These are phyloP conservation scores for Zizania latifolia DNA, from an alignment of 176 grass and related monocot genomes.

Conservation along the genomic window DNA sequence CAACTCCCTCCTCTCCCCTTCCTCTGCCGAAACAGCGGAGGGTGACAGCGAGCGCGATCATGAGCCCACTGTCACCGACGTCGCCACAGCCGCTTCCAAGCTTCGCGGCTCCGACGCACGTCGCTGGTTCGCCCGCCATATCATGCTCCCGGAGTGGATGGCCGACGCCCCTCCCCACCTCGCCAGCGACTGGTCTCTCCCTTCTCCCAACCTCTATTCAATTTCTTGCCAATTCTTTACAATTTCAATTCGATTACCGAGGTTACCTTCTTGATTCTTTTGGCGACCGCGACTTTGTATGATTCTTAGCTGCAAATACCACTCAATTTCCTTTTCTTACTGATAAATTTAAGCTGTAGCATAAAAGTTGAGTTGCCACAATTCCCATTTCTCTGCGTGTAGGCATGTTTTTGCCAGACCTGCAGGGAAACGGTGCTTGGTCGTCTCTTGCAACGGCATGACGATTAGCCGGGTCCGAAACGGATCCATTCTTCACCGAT, in stretches of 20 bases:
- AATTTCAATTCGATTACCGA: neutral
- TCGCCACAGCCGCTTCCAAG: constrained; percentile 42
- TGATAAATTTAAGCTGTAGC: neutral
- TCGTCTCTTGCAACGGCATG: constrained; percentile 70
- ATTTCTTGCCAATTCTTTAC: neutral
- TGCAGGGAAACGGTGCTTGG: constrained; percentile 72
- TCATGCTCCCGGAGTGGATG: constrained; percentile 99
- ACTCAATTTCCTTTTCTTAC: neutral
- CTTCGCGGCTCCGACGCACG: constrained; percentile 60
- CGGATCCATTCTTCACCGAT: constrained; percentile 74
- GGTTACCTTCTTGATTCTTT: neutral
- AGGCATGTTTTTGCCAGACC: constrained; percentile 91
- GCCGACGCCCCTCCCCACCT: constrained; percentile 71
- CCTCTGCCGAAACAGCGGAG: neutral
- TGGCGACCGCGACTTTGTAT: neutral
- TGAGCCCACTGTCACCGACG: constrained; percentile 34
- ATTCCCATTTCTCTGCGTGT: constrained; percentile 7
- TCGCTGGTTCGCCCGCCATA: constrained; percentile 76
- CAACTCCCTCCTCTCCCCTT: constrained; percentile 58
- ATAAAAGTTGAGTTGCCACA: neutral
- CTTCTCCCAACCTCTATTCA: neutral
- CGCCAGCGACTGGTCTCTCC: constrained; percentile 58
- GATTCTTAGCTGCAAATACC: neutral
- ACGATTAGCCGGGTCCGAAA: constrained; percentile 83
- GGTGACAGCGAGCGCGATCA: neutral